phyloP scores from a whole-genome alignment of 768 basidiomycete genomes.

The Cubamyces sp. region DNA sequence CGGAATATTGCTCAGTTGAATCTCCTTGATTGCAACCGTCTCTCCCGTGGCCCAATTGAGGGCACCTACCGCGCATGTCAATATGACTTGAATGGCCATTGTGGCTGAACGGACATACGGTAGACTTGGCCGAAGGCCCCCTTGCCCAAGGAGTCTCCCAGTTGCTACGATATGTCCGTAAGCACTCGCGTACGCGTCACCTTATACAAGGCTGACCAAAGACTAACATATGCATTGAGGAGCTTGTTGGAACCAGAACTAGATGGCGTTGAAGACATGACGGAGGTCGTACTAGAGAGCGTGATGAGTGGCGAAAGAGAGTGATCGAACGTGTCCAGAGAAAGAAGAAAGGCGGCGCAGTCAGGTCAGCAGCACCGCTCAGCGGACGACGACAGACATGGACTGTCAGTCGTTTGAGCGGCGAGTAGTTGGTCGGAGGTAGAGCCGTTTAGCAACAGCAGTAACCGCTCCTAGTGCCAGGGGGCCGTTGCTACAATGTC shows the following conservation, averaged over 20 bases:
- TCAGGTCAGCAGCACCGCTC: slow-evolving; percentile 20
- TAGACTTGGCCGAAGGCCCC: slow-evolving; percentile 98
- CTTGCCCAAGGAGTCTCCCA: slow-evolving; percentile 94
- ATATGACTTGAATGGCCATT: not conserved
- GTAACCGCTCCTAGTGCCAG: slow-evolving; percentile 13
- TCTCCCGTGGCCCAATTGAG: slow-evolving; percentile 97
- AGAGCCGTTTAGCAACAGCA: slow-evolving; percentile 23
- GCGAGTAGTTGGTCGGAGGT: slow-evolving; percentile 19
- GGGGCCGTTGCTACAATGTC: slow-evolving; percentile 9
- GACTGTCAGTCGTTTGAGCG: slow-evolving; percentile 25
- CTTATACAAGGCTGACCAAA: not conserved
- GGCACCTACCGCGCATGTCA: slow-evolving; percentile 54
- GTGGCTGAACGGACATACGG: slow-evolving; percentile 55
- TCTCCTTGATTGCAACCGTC: slow-evolving; percentile 98
- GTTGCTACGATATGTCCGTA: slow-evolving; percentile 62
- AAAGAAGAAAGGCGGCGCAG: not conserved
- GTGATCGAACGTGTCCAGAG: slow-evolving; percentile 19
- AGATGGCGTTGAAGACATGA: slow-evolving; percentile 23
- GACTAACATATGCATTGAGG: slow-evolving; percentile 35
- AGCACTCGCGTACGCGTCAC: not conserved
- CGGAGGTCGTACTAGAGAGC: slow-evolving; percentile 23
- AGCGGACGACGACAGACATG: slow-evolving; percentile 23
- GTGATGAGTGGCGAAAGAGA: slow-evolving; percentile 17
- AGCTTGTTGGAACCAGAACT: slow-evolving; percentile 32
- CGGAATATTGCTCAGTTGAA: slow-evolving; percentile 91